Conservation (phyloP, 1,284 basidiomycete genomes). For the Irpex sp. region DNA sequence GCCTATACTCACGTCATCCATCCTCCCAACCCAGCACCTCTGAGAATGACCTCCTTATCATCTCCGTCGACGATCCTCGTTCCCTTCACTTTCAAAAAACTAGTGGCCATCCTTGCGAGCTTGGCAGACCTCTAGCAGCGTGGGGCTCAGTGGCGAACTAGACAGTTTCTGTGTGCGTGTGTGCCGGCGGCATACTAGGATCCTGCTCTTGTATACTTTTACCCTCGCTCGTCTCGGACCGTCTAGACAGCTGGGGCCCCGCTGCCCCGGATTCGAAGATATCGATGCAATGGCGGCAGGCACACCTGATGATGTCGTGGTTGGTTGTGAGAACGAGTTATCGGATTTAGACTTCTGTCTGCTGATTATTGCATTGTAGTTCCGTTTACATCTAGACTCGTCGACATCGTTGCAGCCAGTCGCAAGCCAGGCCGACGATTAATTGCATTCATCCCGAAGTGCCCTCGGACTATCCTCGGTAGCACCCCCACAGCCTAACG, state of each 20-base stretch:
- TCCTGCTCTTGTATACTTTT: background rate
- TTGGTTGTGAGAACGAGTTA: background rate
- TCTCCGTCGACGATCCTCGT: conserved; percentile 55
- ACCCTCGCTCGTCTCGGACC: background rate
- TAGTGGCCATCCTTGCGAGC: conserved; percentile 24
- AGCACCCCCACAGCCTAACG: background rate
- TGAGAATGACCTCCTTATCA: conserved; percentile 53
- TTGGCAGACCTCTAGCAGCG: background rate
- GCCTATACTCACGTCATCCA: conserved; percentile 59
- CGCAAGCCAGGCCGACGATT: background rate
- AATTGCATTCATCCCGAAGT: background rate
- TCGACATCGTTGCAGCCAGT: too few species aligned
- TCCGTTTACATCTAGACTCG: too few species aligned
- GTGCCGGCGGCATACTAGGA: background rate
- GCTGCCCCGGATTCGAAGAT: background rate
- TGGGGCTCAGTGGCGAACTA: background rate
- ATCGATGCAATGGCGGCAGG: background rate
- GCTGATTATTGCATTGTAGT: too few species aligned
- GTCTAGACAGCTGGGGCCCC: background rate
- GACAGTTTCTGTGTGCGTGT: background rate
- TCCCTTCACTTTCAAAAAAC: conserved; percentile 49
- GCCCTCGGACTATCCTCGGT: background rate
- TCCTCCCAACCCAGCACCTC: conserved; percentile 67
- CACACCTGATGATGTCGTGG: background rate
- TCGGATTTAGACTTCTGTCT: background rate